Conservation (phyloP, 768 basidiomycete species). For the Auricularia auricula-judae region DNA sequence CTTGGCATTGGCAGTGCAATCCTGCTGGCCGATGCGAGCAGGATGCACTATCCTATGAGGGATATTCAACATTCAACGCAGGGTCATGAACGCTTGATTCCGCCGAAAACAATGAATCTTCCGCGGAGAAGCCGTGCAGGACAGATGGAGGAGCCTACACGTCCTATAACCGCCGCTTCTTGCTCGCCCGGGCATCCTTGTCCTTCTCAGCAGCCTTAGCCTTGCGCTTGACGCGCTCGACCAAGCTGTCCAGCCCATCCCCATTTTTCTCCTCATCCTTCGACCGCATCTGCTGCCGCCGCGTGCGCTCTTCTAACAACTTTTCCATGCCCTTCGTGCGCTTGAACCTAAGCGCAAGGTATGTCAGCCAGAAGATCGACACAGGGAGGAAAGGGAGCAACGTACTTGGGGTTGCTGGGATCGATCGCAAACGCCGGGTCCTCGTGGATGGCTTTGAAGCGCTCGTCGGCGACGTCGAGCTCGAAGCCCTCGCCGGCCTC, state of each 20-base stretch:
- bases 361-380: too few relatives aligned
- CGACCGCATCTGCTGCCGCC: constrained; percentile 30
- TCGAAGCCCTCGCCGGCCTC: constrained; percentile 71
- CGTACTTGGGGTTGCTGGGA: constrained; percentile 89
- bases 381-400: constrained; percentile 7
- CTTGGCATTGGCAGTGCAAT: too few relatives aligned
- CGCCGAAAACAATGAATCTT: too few relatives aligned
- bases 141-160: too few relatives aligned
- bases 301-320: constrained; percentile 73
- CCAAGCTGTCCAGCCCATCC: constrained; percentile 49
- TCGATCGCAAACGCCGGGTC: constrained; percentile 92
- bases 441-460: constrained; percentile 82
- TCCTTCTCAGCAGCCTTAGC: constrained; percentile 21
- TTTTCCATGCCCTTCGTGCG: constrained; percentile 86
- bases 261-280: constrained; percentile 10
- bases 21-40: too few relatives aligned
- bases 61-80: too few relatives aligned
- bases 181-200: neutral
- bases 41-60: too few relatives aligned
- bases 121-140: too few relatives aligned
- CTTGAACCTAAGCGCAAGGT: constrained; percentile 52
- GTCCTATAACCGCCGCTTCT: neutral
- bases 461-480: constrained; percentile 76
- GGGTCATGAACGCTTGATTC: too few relatives aligned
- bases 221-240: constrained; percentile 83